Percentiles rank a stretch among this genome's conserved stretches.
Evolutionary conservation across 2,329 filamentous ascomycete species (phyloP).

Genomic region (Davidsoniella neocaledoniae): DNA sequence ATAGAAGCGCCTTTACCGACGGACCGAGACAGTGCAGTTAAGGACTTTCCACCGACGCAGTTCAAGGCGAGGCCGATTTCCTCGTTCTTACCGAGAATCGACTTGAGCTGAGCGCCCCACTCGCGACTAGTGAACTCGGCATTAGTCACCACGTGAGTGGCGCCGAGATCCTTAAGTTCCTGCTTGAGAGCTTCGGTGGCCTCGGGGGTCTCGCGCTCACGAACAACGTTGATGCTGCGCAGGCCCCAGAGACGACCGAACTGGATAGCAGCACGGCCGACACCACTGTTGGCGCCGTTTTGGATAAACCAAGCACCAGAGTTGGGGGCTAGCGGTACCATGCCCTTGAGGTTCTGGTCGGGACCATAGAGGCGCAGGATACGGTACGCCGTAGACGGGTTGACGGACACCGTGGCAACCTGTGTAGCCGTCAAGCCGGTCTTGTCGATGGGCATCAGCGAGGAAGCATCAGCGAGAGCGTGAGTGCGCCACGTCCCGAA

Average conservation of each 20-base stretch:
- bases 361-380: slow-evolving; percentile 66
- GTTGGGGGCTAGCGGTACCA: slow-evolving; percentile 27
- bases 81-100: slow-evolving; percentile 56
- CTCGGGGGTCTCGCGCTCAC: slow-evolving; percentile 47
- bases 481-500: slow-evolving; percentile 96
- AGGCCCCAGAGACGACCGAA: slow-evolving; percentile 73
- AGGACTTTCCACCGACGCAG: slow-evolving; percentile 81
- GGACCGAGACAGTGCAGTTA: slow-evolving; percentile 59
- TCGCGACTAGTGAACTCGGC: slow-evolving; percentile 37
- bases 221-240: slow-evolving; percentile 76
- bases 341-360: slow-evolving; percentile 28
- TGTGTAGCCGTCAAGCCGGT: slow-evolving; percentile 57
- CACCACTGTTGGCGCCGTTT: slow-evolving; percentile 89
- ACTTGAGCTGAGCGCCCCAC: slow-evolving; percentile 39
- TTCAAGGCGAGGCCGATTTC: slow-evolving; percentile 68
- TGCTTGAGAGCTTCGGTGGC: slow-evolving; percentile 43
- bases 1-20: slow-evolving; percentile 54
- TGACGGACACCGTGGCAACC: slow-evolving; percentile 76
- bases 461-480: slow-evolving; percentile 41
- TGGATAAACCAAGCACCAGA: slow-evolving; percentile 83
- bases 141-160: slow-evolving; percentile 39
- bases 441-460: slow-evolving; percentile 54
- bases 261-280: slow-evolving; percentile 83
- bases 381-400: slow-evolving; percentile 85
- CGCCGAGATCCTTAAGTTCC: slow-evolving; percentile 38